Conservation (phyloP, 495 filamentous ascomycete species). For the Trichocladium uniseriatum region DNA sequence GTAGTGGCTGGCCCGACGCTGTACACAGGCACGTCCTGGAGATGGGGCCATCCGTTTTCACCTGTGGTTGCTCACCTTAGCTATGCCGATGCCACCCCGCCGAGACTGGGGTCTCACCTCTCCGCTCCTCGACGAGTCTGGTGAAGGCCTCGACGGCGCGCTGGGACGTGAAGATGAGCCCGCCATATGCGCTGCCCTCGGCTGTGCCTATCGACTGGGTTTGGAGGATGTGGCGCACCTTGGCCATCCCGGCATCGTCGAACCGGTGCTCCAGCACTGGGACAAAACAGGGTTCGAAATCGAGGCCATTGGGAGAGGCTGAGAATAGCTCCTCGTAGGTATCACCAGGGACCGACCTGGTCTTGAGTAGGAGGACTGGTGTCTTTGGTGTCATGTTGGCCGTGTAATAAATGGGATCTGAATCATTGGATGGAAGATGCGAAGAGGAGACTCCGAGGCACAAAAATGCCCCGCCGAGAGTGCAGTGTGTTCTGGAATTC, state of each 20-base stretch:
- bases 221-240: constrained; percentile 29
- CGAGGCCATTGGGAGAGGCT: constrained; percentile 24
- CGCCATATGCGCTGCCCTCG: constrained; percentile 52
- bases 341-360: constrained; percentile 67
- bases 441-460: no score
- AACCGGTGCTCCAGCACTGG: constrained; percentile 73
- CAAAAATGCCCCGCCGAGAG: not conserved
- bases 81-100: not conserved
- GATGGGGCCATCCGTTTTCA: constrained; percentile 34
- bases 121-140: constrained; percentile 47
- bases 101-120: constrained; percentile 23
- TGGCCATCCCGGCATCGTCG: constrained; percentile 33
- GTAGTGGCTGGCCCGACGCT: constrained; percentile 89
- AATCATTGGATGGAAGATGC: no score
- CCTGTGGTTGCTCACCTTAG: constrained; percentile 22
- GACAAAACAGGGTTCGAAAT: constrained; percentile 60
- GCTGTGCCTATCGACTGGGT: constrained; percentile 24
- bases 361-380: constrained; percentile 78
- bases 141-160: constrained; percentile 83
- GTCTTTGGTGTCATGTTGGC: constrained; percentile 24
- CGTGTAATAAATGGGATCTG: no score
- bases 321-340: constrained; percentile 71
- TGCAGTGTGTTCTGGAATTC: no score
- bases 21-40: constrained; percentile 58
- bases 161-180: constrained; percentile 88